phyloP scores from a whole-genome alignment of 1,139 yeast species.

The Suhomyces terraborum region DNA sequence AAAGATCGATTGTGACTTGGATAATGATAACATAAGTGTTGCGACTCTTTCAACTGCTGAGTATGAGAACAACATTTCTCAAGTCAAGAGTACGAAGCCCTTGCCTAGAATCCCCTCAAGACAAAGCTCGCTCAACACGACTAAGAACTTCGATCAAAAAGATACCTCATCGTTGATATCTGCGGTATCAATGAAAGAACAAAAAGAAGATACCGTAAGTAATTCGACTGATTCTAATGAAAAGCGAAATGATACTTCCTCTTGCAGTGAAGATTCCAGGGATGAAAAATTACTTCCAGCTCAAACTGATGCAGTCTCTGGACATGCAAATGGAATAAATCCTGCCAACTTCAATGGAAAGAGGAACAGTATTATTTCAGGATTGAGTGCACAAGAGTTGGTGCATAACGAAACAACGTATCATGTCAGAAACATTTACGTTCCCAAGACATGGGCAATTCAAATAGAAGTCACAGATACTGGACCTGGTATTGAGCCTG shows the following conservation, averaged over 20 bases:
- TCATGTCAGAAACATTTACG: constrained; percentile 39
- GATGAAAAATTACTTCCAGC: neutral
- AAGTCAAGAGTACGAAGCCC: constrained; percentile 39
- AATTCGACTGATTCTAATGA: constrained; percentile 3
- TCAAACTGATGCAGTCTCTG: neutral
- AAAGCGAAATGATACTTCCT: neutral
- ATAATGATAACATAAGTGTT: constrained; percentile 40
- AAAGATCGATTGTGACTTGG: constrained; percentile 8
- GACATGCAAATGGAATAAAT: neutral
- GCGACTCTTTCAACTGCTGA: constrained; percentile 53
- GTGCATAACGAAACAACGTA: constrained; percentile 39
- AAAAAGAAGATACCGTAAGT: neutral
- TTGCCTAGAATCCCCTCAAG: constrained; percentile 29
- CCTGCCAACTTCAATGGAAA: neutral
- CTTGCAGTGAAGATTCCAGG: neutral
- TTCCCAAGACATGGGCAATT: constrained; percentile 57
- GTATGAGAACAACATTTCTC: constrained; percentile 56
- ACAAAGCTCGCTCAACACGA: constrained; percentile 2
- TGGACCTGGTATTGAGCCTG: constrained; percentile 89
- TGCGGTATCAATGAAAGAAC: neutral
- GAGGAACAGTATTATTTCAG: constrained; percentile 6
- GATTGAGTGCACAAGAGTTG: constrained; percentile 12
- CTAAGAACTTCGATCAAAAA: neutral
- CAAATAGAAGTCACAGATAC: constrained; percentile 83
- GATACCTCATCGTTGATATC: constrained; percentile 7